Base-by-base conservation (phyloP, 768 basidiomycete species). In the Roridomyces roridus region DNA sequence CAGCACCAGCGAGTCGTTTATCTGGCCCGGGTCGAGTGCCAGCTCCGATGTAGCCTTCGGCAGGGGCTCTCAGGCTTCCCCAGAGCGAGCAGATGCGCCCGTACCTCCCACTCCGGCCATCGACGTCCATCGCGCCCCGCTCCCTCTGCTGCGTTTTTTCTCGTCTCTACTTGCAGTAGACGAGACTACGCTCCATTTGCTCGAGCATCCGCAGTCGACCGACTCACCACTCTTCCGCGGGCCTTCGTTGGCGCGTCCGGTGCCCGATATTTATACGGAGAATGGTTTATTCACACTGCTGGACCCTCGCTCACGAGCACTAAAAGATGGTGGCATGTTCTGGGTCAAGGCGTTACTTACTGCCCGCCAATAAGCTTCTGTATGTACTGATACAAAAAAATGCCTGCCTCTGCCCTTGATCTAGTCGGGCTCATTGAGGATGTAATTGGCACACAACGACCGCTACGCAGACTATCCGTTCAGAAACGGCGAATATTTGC, bases 401-500 rank as follows among this genome's bases (percentile, higher is more conserved):
- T 48, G 45, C 28, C 37, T 43, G 18, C 21, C 24, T 24, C 48
- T 5, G 26, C 31, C 35, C 5, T 28, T 31, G 55, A 35, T 37
- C 28, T 31, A 36, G 29, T 43, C 29, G 24, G 55, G 15, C 26
- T 46, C 17, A 51, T 70, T 10, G 53, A 47, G 23, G 49, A 47
- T 17, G 64, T 55, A 15, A 43, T 66, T 14, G 18, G n/a, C 6
- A 37, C 25, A 35, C 31, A 59, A 11, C 57, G 43, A 20, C 26
- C 51, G 2, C 50, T 71, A 24, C 59, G 55, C 37, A 63, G 55
- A 14, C 49, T 67, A 4, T 15, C 68, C 9, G 44, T 36, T 0
- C 35, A 34, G n/a, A 65, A 63, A 21, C 65, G 67, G 15, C 50
- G 57, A 18, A 57, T 49, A 2, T 80, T 84, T 57, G 70, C 75